Evolutionary conservation across 805 yeast species (phyloP), one percentile per base, ranked within the genome.

Genomic region (Sugiyamaella lignohabitans): DNA sequence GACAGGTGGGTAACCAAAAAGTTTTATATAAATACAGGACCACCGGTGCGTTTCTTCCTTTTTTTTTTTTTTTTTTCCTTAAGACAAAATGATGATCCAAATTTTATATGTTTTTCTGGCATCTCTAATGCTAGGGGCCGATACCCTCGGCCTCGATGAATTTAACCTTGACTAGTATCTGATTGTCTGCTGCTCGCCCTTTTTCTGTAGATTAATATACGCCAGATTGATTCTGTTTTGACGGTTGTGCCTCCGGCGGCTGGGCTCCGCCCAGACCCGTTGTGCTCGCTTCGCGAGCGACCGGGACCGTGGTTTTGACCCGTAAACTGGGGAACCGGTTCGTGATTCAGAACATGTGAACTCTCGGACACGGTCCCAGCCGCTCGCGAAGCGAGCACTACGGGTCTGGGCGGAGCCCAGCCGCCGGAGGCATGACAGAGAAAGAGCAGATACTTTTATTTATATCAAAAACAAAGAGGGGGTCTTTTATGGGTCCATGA

Each of bases 111-210:
- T 51, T 42, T 56, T 55, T 57, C 60, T 57, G 60, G 60, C 60
- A 57, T 56, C 60, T 56, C 60, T 57, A 57, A 55, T 57, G 59
- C 58, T 57, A 57, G 60, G 46, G 58, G 36, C 18, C 50, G 47
- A 34, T 42, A 32, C 41, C 46, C 40, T 34, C 38, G 44, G 51
- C 27, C 57, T 53, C 60, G 59, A 57, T 57, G 60, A 57, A 55
- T 57, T 49, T 53, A 57, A 48, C 45, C 42, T 42, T 55, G 58
- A 54, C 56, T 51, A 46, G 20, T 46, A 20, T 53, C 51, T 49
- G 51, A 51, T 42, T 38, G 45, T 42, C 43, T 42, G 40, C n/a
- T n/a, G n/a, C n/a, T n/a, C n/a, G n/a, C n/a, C n/a, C 14, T 14
- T 27, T 27, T 14, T 8, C 32, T 8, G 32, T 8, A 27, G 32